A percentile compares a stretch with the other conserved stretches of the same genome.
phyloP scores from a whole-genome alignment of 2,329 filamentous ascomycete genomes.

The Chrysoporthe austroafricana region DNA sequence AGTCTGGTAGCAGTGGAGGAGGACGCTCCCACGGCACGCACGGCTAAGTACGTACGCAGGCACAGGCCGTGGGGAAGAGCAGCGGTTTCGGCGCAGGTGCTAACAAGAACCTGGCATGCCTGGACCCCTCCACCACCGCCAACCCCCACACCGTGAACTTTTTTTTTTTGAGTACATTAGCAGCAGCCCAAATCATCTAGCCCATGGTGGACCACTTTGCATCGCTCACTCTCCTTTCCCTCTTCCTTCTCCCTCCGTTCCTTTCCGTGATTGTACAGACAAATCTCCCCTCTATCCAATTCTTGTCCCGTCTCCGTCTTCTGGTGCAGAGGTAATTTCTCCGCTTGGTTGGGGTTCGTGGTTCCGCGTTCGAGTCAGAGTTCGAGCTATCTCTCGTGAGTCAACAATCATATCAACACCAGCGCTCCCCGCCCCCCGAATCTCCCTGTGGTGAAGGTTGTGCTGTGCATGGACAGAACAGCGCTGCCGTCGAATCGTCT shows the following conservation, averaged over 20 bases:
- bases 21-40: too few species aligned
- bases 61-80: background rate
- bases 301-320: conserved; percentile 4
- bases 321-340: conserved; percentile 15
- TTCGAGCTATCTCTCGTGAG: conserved; percentile 25
- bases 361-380: conserved; percentile 28
- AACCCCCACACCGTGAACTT: background rate
- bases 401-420: conserved; percentile 20
- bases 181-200: background rate
- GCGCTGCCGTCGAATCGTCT: background rate
- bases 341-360: conserved; percentile 14
- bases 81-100: conserved; percentile 9
- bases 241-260: conserved; percentile 1
- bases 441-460: background rate
- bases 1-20: too few species aligned
- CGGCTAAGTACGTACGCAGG: background rate
- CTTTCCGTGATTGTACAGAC: conserved; percentile 14
- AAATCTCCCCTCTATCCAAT: conserved; percentile 25
- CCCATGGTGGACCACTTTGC: conserved; percentile 2
- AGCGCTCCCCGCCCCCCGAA: background rate
- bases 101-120: background rate
- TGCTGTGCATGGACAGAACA: background rate
- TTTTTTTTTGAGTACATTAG: background rate
- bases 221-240: conserved; percentile 3
- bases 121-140: conserved; percentile 6